These are phyloP conservation scores for Saccharum spontaneum DNA, from an alignment of 176 grass and related monocot species.

Conservation along the genomic window DNA sequence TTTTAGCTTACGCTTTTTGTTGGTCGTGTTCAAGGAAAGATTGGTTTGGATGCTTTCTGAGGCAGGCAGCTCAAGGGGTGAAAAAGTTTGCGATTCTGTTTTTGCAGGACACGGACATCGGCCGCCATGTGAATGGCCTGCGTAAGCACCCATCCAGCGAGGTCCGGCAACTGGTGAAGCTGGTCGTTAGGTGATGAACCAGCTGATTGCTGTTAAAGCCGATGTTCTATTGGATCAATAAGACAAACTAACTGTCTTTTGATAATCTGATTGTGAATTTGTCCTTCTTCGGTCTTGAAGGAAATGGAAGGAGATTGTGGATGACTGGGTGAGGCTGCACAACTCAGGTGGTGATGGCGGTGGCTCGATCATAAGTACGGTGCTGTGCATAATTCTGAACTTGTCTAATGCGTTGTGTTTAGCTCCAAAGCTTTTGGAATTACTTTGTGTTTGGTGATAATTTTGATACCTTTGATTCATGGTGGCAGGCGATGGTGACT, in stretches of 20 bases:
- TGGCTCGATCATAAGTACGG: conserved; percentile 56
- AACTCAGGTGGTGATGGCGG: conserved; percentile 46
- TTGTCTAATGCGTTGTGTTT: conserved; percentile 5
- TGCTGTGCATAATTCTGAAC: not conserved
- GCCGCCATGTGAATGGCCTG: conserved; percentile 66
- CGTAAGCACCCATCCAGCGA: conserved; percentile 70
- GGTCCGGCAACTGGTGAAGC: conserved; percentile 70
- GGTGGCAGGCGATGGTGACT: conserved; percentile 73
- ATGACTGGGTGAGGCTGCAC: conserved; percentile 62
- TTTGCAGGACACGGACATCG: conserved; percentile 79
- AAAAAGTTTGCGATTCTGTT: conserved; percentile 26
- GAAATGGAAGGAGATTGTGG: conserved; percentile 84
- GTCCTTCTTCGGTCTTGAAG: conserved; percentile 23
- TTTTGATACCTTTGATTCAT: not conserved
- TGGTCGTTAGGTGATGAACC: conserved; percentile 67
- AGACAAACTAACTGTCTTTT: not conserved
- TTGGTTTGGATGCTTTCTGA: not conserved
- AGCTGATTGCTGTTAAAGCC: not conserved
- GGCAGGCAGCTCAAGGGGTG: not conserved
- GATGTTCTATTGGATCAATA: not conserved
- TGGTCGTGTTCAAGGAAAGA: not conserved
- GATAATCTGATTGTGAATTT: not conserved
- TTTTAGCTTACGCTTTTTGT: not conserved
- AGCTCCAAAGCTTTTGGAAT: not conserved
- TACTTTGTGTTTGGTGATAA: not conserved